phyloP scores from a whole-genome alignment of 495 filamentous ascomycete species.

The Hypoxylon perforatum region DNA sequence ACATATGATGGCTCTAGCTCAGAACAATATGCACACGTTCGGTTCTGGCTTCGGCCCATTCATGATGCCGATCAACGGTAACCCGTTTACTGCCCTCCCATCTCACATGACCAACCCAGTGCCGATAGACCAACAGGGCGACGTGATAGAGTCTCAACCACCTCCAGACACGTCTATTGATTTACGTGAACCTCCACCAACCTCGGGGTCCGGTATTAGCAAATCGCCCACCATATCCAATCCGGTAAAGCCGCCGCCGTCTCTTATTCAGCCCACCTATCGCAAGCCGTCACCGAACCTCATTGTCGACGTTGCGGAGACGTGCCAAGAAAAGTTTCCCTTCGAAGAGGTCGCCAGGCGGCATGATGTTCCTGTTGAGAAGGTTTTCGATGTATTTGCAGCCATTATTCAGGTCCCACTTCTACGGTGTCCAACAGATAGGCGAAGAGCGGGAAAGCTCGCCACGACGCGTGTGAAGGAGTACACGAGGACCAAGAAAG shows the following conservation, averaged over 20 bases:
- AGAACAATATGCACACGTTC: conserved; percentile 36
- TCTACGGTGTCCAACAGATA: conserved; percentile 56
- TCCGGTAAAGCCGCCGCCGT: conserved; percentile 36
- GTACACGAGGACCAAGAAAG: conserved; percentile 47
- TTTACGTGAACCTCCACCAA: conserved; percentile 28
- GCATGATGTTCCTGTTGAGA: conserved; percentile 54
- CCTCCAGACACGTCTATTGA: conserved; percentile 26
- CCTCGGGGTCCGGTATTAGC: neutral
- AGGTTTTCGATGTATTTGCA: conserved; percentile 57
- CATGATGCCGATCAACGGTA: conserved; percentile 37
- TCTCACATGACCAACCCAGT: conserved; percentile 20
- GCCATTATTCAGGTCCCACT: conserved; percentile 58
- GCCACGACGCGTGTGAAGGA: conserved; percentile 48
- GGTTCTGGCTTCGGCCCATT: conserved; percentile 26
- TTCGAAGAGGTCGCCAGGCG: conserved; percentile 56
- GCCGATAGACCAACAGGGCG: conserved; percentile 18
- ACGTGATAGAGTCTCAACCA: conserved; percentile 3
- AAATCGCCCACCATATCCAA: conserved; percentile 5
- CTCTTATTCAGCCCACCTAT: conserved; percentile 45
- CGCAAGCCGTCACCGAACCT: conserved; percentile 50
- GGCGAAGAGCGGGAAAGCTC: conserved; percentile 48
- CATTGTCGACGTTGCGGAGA: conserved; percentile 62
- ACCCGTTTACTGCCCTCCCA: conserved; percentile 23
- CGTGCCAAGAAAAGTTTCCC: conserved; percentile 58
- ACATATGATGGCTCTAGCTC: conserved; percentile 37